Evolutionary conservation across 1,139 yeast species (phyloP).

Genomic region (Barnettozyma hawaiiensis): DNA sequence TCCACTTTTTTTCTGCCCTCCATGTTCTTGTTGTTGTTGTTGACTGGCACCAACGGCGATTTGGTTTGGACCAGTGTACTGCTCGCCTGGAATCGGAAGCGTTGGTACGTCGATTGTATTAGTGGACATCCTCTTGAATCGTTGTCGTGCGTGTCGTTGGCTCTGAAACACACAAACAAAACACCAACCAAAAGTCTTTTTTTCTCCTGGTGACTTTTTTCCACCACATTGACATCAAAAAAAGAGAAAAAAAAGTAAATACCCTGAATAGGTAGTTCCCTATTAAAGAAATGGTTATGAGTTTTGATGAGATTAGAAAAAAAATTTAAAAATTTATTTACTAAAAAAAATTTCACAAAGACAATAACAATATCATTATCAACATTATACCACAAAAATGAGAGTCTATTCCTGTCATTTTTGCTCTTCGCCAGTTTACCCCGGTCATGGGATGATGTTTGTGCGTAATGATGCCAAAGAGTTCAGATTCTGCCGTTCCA

Average conservation of each 20-base stretch:
- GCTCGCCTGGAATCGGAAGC: constrained; percentile 55
- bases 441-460: constrained; percentile 96
- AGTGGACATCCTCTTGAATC: constrained; percentile 20
- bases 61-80: constrained; percentile 19
- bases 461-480: constrained; percentile 98
- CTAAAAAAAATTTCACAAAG: constrained; percentile 2
- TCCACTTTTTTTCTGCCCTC: constrained; percentile 17
- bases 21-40: constrained; percentile 21
- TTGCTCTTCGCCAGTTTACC: constrained; percentile 96
- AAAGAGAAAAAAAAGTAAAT: not conserved
- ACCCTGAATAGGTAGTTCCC: constrained; percentile 1
- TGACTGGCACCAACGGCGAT: constrained; percentile 19
- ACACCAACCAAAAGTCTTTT: not conserved
- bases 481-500: constrained; percentile 94
- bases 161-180: not conserved
- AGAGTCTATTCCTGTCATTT: constrained; percentile 94
- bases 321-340: constrained; percentile 2
- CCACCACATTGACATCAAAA: not conserved
- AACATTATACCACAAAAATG: too few relatives aligned
- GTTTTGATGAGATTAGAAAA: constrained; percentile 8
- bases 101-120: constrained; percentile 50
- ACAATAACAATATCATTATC: too few relatives aligned
- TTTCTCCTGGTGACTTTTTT: not conserved
- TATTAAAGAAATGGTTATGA: not conserved
- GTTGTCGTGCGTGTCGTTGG: too few relatives aligned